These are phyloP conservation scores for Coemansia sp. DNA, from an alignment of 192 early-diverging fungal species.

Conservation along the genomic window DNA sequence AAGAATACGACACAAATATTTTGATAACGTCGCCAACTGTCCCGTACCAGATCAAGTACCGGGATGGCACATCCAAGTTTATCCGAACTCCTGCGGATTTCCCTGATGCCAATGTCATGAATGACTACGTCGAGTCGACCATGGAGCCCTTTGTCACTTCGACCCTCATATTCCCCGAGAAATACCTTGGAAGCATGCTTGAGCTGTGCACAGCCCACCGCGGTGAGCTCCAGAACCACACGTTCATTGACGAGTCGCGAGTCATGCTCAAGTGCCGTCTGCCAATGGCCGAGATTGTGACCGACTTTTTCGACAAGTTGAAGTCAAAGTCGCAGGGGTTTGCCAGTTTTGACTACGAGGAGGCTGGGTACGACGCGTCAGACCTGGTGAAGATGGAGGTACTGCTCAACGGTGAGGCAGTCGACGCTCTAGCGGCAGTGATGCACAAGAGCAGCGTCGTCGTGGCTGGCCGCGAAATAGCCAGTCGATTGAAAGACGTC, in stretches of 20 bases:
- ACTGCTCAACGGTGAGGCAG: constrained; percentile 83
- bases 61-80: constrained; percentile 35
- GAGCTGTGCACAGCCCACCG: constrained; percentile 69
- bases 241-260: constrained; percentile 80
- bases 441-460: constrained; percentile 73
- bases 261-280: constrained; percentile 84
- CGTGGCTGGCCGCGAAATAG: constrained; percentile 76
- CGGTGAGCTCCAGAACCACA: constrained; percentile 84
- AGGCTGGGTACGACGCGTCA: constrained; percentile 77
- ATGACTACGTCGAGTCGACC: constrained; percentile 61
- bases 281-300: constrained; percentile 91
- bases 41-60: constrained; percentile 66
- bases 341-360: constrained; percentile 90
- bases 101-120: constrained; percentile 70
- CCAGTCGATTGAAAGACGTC: constrained; percentile 75
- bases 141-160: constrained; percentile 92
- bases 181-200: constrained; percentile 73
- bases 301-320: constrained; percentile 92
- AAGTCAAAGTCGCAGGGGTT: constrained; percentile 89
- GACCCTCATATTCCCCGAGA: constrained; percentile 86
- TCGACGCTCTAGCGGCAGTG: constrained; percentile 91
- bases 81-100: constrained; percentile 90
- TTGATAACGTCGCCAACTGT: constrained; percentile 93
- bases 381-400: constrained; percentile 94
- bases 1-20: constrained; percentile 89